phyloP scores from a whole-genome alignment of 2,329 filamentous ascomycete species.

The Cryphonectria parasitica region DNA sequence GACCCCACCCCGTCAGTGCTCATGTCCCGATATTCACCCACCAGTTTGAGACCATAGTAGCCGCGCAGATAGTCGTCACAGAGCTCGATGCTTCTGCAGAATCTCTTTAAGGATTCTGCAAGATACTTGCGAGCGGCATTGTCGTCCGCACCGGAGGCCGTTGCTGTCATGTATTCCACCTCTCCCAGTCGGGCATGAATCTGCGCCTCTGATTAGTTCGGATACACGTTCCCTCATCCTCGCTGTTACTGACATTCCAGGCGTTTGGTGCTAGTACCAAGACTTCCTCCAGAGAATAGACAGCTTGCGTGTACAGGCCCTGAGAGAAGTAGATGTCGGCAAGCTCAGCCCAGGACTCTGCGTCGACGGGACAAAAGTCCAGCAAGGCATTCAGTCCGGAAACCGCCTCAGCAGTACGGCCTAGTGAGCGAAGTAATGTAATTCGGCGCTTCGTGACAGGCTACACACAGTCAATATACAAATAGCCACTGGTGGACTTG shows the following conservation, averaged over 20 bases:
- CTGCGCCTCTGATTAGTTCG: constrained; percentile 45
- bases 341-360: constrained; percentile 91
- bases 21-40: constrained; percentile 43
- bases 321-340: constrained; percentile 83
- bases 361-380: constrained; percentile 84
- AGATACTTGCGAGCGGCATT: constrained; percentile 57
- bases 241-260: constrained; percentile 75
- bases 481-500: not conserved
- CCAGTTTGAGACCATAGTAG: constrained; percentile 87
- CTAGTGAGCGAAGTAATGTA: constrained; percentile 76
- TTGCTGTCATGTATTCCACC: constrained; percentile 72
- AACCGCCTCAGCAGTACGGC: constrained; percentile 72
- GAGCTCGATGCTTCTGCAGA: constrained; percentile 88
- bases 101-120: constrained; percentile 78
- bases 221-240: constrained; percentile 33
- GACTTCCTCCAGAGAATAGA: constrained; percentile 90
- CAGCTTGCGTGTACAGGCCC: constrained; percentile 78
- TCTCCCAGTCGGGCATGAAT: constrained; percentile 88
- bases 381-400: constrained; percentile 74
- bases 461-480: constrained; percentile 50
- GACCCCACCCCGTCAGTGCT: constrained; percentile 17
- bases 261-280: constrained; percentile 85
- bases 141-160: constrained; percentile 42
- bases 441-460: constrained; percentile 84
- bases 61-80: constrained; percentile 92